These are phyloP conservation scores for Fusarium sp. DNA, from an alignment of 2,329 filamentous ascomycete species.

Conservation along the genomic window DNA sequence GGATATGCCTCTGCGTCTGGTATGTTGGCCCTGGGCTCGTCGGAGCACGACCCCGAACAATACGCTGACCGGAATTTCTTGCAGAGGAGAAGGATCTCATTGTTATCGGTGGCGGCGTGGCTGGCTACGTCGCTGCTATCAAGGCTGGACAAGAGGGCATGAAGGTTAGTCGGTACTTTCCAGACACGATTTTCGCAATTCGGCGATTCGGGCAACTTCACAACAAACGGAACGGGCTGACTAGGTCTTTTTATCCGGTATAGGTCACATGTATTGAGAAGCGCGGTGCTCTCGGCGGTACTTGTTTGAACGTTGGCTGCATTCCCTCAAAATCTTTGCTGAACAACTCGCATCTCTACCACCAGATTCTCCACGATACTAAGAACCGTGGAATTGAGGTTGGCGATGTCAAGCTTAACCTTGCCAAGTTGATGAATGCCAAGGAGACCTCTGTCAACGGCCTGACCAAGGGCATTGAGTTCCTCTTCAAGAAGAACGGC, in stretches of 20 bases:
- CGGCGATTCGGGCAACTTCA: slow-evolving; percentile 1
- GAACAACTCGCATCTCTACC: slow-evolving; percentile 99
- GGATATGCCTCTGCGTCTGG: slow-evolving; percentile 67
- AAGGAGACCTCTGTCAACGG: slow-evolving; percentile 91
- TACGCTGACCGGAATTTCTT: slow-evolving; percentile 31
- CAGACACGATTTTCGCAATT: slow-evolving; percentile 1
- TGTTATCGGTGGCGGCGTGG: slow-evolving; percentile 97
- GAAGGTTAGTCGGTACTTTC: slow-evolving; percentile 68
- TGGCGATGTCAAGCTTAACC: slow-evolving; percentile 94
- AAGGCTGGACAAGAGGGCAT: slow-evolving; percentile 97
- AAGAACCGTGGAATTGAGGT: slow-evolving; percentile 98
- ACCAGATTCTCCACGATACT: slow-evolving; percentile 95
- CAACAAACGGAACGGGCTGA: slow-evolving; percentile 25
- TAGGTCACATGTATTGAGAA: slow-evolving; percentile 98
- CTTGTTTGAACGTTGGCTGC: slow-evolving; percentile 98
- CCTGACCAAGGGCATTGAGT: slow-evolving; percentile 97
- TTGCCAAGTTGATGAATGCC: slow-evolving; percentile 96
- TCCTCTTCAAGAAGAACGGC: slow-evolving; percentile 98
- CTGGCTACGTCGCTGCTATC: slow-evolving; percentile 98
- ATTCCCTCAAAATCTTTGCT: slow-evolving; percentile 99
- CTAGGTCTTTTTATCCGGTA: slow-evolving; percentile 5
- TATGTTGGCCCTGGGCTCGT: slow-evolving; percentile 49
- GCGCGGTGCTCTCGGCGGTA: slow-evolving; percentile 92
- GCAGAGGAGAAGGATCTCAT: slow-evolving; percentile 94
- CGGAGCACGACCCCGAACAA: slow-evolving; percentile 21